A percentile compares a stretch with the other conserved stretches of the same genome.
These are phyloP conservation scores for Podospora bellae-mahoneyi DNA, from an alignment of 495 filamentous ascomycete species.

Conservation along the genomic window DNA sequence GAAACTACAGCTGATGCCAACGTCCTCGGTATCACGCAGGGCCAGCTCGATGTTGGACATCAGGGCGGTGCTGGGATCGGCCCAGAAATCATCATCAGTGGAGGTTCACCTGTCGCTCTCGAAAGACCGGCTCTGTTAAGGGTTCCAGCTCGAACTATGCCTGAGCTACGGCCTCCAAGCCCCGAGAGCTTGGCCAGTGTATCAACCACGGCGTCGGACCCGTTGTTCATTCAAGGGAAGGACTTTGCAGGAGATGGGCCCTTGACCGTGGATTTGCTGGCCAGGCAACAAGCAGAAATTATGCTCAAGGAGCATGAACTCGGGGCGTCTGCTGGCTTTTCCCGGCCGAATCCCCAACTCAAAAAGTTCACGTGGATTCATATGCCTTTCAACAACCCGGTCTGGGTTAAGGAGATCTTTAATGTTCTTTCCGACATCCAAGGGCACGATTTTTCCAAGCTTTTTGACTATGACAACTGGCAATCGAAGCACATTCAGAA, in stretches of 20 bases:
- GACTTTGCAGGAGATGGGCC: constrained; percentile 14
- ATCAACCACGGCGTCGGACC: constrained; percentile 34
- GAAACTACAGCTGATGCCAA: constrained; percentile 18
- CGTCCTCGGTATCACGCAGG: neutral
- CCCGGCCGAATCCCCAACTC: constrained; percentile 35
- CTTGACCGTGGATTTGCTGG: constrained; percentile 13
- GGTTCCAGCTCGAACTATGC: constrained; percentile 28
- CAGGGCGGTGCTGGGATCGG: constrained; percentile 4
- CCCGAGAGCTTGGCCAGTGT: constrained; percentile 28
- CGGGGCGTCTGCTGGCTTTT: constrained; percentile 37
- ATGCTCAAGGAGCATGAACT: constrained; percentile 28
- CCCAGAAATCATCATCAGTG: constrained; percentile 40
- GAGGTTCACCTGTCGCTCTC: neutral
- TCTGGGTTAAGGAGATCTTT: constrained; percentile 58
- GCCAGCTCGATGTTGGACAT: neutral
- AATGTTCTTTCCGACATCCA: constrained; percentile 36
- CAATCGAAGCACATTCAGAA: constrained; percentile 44
- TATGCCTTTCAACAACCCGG: constrained; percentile 61
- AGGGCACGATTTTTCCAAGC: constrained; percentile 36
- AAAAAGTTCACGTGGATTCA: constrained; percentile 64
- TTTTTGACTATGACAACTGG: constrained; percentile 53
- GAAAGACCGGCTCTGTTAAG: constrained; percentile 24
- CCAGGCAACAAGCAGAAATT: constrained; percentile 23
- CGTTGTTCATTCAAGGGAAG: constrained; percentile 13
- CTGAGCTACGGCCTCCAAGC: constrained; percentile 31